These are phyloP conservation scores for Prillingera fragicola DNA, from an alignment of 1,284 basidiomycete genomes.

Conservation along the genomic window DNA sequence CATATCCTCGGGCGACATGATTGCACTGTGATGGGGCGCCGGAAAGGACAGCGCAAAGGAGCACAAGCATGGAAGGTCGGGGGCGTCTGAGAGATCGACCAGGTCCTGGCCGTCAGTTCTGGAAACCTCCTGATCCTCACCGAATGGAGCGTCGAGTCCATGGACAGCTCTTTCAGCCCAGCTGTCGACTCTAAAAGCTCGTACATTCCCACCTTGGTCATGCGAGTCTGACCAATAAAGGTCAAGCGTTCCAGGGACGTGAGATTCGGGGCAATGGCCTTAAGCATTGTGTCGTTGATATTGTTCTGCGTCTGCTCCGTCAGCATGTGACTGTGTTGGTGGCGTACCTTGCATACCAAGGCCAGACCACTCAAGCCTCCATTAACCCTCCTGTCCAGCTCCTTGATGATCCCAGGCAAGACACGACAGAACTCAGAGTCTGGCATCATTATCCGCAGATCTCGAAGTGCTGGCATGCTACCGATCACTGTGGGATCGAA, in stretches of 20 bases:
- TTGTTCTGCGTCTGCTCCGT: slow-evolving; percentile 26
- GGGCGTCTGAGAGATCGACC: slow-evolving; percentile 24
- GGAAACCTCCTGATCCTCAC: slow-evolving; percentile 16
- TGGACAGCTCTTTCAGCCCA: slow-evolving; percentile 33
- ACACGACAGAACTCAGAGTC: slow-evolving; percentile 28
- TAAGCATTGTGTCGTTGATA: slow-evolving; percentile 34
- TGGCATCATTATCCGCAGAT: slow-evolving; percentile 45
- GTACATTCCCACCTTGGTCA: slow-evolving; percentile 33
- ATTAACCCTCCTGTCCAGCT: slow-evolving; percentile 16
- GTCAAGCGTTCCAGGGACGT: slow-evolving; percentile 28
- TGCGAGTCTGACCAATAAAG: slow-evolving; percentile 37
- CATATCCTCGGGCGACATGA: slow-evolving; percentile 21
- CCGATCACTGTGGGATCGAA: slow-evolving; percentile 36
- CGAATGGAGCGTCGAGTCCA: slow-evolving; percentile 37
- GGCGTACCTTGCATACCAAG: slow-evolving; percentile 34
- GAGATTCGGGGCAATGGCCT: slow-evolving; percentile 26
- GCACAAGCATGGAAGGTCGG: slow-evolving; percentile 19
- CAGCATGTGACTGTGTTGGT: slow-evolving; percentile 2
- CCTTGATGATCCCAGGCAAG: slow-evolving; percentile 20
- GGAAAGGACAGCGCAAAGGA: slow-evolving; percentile 34
- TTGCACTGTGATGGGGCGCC: slow-evolving; percentile 7
- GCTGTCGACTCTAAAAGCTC: slow-evolving; percentile 23
- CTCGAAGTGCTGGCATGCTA: slow-evolving; percentile 26
- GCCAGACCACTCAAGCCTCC: slow-evolving; percentile 36
- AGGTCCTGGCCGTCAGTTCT: slow-evolving; percentile 20